Percentiles rank a stretch among this genome's conserved stretches.
phyloP scores from a whole-genome alignment of 139 green algal species.

The Micractinium conductrix region DNA sequence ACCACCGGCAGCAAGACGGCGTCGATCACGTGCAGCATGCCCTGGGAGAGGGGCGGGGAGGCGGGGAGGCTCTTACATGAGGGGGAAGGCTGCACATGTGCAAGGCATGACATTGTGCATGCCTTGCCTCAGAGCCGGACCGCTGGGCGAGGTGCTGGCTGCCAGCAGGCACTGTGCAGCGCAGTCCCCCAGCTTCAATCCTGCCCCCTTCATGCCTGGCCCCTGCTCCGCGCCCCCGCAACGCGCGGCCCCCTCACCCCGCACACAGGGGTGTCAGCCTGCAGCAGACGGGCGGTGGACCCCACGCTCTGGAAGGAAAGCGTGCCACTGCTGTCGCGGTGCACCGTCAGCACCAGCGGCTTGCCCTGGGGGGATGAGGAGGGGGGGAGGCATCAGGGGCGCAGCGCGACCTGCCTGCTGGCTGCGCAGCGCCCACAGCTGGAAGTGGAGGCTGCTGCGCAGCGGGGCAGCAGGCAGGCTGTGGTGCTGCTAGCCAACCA shows the following conservation, averaged over 20 bases:
- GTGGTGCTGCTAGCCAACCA: too few relatives aligned
- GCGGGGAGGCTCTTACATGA: neutral
- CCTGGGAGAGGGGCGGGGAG: neutral
- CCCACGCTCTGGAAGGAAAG: neutral
- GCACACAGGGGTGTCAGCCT: constrained; percentile 6
- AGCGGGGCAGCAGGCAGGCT: too few relatives aligned
- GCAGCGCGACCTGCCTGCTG: neutral
- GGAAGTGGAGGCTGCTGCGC: neutral
- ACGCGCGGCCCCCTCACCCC: neutral
- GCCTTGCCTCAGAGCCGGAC: neutral
- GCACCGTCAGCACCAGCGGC: constrained; percentile 14
- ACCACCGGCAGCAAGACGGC: constrained; percentile 16
- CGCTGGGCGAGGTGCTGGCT: neutral
- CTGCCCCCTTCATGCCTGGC: neutral
- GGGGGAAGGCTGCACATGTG: neutral
- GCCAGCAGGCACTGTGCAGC: too few relatives aligned
- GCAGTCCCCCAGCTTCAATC: too few relatives aligned
- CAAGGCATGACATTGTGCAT: neutral
- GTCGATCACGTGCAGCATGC: neutral
- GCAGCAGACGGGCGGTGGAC: neutral
- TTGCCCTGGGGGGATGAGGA: neutral
- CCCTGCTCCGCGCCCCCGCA: neutral
- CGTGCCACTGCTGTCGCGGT: neutral
- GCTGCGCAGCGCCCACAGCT: neutral
- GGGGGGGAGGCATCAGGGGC: neutral